phyloP scores from a whole-genome alignment of 2,329 filamentous ascomycete species.

The Diaporthe nobilis region DNA sequence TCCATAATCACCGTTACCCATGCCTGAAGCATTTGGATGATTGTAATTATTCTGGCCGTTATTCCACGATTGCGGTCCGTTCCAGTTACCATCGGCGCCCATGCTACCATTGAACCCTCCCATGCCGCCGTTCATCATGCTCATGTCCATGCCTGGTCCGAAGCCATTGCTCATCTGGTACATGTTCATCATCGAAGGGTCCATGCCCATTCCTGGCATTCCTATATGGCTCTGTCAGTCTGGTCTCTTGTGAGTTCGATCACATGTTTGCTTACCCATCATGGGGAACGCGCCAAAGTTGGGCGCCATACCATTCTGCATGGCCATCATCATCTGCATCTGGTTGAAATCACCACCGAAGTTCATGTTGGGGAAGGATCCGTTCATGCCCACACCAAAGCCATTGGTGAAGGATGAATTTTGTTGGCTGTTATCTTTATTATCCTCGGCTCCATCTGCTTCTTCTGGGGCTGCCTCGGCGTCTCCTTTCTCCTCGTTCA shows the following conservation, averaged over 20 bases:
- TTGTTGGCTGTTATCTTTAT: constrained; percentile 49
- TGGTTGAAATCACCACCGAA: constrained; percentile 75
- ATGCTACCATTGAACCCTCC: constrained; percentile 78
- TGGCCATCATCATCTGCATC: constrained; percentile 86
- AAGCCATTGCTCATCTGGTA: constrained; percentile 82
- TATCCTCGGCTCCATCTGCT: constrained; percentile 50
- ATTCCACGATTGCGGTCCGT: constrained; percentile 86
- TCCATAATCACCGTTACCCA: constrained; percentile 85
- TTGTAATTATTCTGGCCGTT: constrained; percentile 91
- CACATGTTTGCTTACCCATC: constrained; percentile 81
- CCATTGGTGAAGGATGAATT: constrained; percentile 48
- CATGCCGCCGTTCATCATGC: constrained; percentile 84
- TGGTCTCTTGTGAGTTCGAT: neutral
- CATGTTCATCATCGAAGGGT: constrained; percentile 82
- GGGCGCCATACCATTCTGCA: constrained; percentile 77
- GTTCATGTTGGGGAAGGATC: constrained; percentile 71
- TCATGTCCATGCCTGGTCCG: constrained; percentile 82
- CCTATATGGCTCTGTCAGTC: constrained; percentile 62
- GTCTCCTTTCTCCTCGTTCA: constrained; percentile 38
- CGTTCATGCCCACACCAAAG: constrained; percentile 57
- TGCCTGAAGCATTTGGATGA: constrained; percentile 86
- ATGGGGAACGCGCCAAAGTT: constrained; percentile 76
- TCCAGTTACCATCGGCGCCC: constrained; percentile 83
- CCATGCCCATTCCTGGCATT: constrained; percentile 89
- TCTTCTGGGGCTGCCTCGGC: constrained; percentile 47